Evolutionary conservation across 1,284 basidiomycete genomes (phyloP).

Genomic region (Marasmius sp.): DNA sequence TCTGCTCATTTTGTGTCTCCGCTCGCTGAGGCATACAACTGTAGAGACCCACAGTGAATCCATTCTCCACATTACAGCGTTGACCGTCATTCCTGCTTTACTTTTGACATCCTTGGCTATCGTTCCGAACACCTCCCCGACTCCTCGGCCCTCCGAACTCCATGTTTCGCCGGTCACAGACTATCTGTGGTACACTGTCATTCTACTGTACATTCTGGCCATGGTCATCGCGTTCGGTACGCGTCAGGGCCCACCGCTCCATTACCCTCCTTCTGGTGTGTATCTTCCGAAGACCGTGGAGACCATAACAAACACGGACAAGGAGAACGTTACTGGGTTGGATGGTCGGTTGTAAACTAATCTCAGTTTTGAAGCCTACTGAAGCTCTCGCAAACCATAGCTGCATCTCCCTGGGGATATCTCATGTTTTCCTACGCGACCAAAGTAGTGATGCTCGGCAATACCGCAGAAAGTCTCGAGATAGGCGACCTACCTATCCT

Average conservation of each 20-base stretch:
- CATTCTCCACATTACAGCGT: constrained; percentile 63
- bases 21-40: constrained; percentile 53
- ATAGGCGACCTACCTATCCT: constrained; percentile 85
- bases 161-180: constrained; percentile 19
- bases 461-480: constrained; percentile 71
- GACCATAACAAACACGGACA: constrained; percentile 51
- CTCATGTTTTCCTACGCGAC: constrained; percentile 83
- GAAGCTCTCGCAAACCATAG: constrained; percentile 15
- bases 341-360: constrained; percentile 36
- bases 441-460: constrained; percentile 80
- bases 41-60: constrained; percentile 55
- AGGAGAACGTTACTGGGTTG: constrained; percentile 67
- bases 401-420: constrained; percentile 56
- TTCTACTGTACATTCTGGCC: constrained; percentile 50
- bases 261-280: constrained; percentile 69
- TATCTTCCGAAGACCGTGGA: constrained; percentile 72
- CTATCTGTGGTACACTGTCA: constrained; percentile 46
- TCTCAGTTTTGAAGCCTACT: constrained; percentile 11
- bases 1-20: constrained; percentile 49
- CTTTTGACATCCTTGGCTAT: constrained; percentile 53
- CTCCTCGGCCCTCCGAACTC: constrained; percentile 16
- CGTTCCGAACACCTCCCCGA: constrained; percentile 44
- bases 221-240: constrained; percentile 55
- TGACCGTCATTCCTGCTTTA: constrained; percentile 55
- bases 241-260: constrained; percentile 70